A percentile compares a stretch with the other conserved stretches of the same genome.
Evolutionary conservation across 352 stramenopile genomes (phyloP).

Genomic region (Phytophthora ramorum): DNA sequence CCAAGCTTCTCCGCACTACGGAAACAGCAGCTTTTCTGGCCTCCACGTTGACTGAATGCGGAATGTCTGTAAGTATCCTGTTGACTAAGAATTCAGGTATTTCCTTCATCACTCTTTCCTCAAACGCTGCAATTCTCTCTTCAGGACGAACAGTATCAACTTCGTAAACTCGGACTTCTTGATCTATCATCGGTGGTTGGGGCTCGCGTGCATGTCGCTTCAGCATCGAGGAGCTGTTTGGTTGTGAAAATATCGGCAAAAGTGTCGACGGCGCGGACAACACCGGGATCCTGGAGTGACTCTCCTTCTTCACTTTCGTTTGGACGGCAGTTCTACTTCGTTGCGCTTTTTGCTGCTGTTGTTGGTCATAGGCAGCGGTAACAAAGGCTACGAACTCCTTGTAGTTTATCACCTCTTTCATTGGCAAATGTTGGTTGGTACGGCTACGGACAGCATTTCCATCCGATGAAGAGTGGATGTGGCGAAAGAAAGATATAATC

Average conservation of each 20-base stretch:
- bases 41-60: conserved; percentile 2
- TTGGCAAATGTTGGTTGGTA: conserved; percentile 27
- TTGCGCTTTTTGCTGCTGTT: conserved; percentile 29
- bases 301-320: background rate
- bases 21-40: conserved; percentile 8
- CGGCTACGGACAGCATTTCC: conserved; percentile 5
- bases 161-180: conserved; percentile 31
- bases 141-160: conserved; percentile 13
- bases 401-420: conserved; percentile 78
- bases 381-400: conserved; percentile 82
- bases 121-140: conserved; percentile 6
- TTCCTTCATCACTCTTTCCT: conserved; percentile 34
- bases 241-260: conserved; percentile 32
- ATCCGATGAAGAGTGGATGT: conserved; percentile 37
- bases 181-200: background rate
- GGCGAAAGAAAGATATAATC: conserved; percentile 76
- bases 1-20: conserved; percentile 43
- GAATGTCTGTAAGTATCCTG: conserved; percentile 30
- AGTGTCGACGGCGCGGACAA: conserved; percentile 23
- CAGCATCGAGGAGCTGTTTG: conserved; percentile 2
- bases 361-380: conserved; percentile 54
- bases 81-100: conserved; percentile 46
- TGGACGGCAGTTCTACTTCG: background rate
- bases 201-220: background rate
- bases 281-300: background rate